phyloP scores from a whole-genome alignment of 1,139 yeast genomes.

The Zygosaccharomyces pseudobailii region DNA sequence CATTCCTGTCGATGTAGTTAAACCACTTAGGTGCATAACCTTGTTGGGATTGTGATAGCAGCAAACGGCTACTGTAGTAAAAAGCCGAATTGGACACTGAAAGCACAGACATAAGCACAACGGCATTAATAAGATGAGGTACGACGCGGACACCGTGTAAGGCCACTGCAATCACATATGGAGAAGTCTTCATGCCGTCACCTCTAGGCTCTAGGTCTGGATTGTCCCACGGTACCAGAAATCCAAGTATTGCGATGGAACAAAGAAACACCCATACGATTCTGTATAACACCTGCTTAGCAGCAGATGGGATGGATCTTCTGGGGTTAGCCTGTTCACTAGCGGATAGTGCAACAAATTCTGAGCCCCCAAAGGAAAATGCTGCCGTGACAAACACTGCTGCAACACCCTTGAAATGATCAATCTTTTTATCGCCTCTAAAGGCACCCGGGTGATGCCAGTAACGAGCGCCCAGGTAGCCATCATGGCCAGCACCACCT shows the following conservation, averaged over 20 bases:
- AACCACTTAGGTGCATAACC: slow-evolving; percentile 54
- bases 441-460: slow-evolving; percentile 63
- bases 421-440: slow-evolving; percentile 29
- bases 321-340: slow-evolving; percentile 84
- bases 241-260: slow-evolving; percentile 57
- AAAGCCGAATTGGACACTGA: slow-evolving; percentile 53
- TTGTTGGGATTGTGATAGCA: slow-evolving; percentile 53
- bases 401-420: slow-evolving; percentile 70
- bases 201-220: slow-evolving; percentile 45
- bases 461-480: slow-evolving; percentile 57
- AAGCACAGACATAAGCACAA: slow-evolving; percentile 45
- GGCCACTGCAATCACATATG: slow-evolving; percentile 70
- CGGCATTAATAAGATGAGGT: slow-evolving; percentile 51
- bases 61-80: slow-evolving; percentile 53
- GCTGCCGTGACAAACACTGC: slow-evolving; percentile 82
- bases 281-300: slow-evolving; percentile 74
- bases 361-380: slow-evolving; percentile 82
- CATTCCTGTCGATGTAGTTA: slow-evolving; percentile 54
- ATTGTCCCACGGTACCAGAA: slow-evolving; percentile 59
- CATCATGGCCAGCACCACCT: slow-evolving; percentile 64
- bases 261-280: slow-evolving; percentile 58
- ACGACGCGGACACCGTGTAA: slow-evolving; percentile 65
- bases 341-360: slow-evolving; percentile 80
- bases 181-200: slow-evolving; percentile 51
- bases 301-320: slow-evolving; percentile 65